phyloP scores from a whole-genome alignment of 257 asterid species.

The Nicotiana paniculata region DNA sequence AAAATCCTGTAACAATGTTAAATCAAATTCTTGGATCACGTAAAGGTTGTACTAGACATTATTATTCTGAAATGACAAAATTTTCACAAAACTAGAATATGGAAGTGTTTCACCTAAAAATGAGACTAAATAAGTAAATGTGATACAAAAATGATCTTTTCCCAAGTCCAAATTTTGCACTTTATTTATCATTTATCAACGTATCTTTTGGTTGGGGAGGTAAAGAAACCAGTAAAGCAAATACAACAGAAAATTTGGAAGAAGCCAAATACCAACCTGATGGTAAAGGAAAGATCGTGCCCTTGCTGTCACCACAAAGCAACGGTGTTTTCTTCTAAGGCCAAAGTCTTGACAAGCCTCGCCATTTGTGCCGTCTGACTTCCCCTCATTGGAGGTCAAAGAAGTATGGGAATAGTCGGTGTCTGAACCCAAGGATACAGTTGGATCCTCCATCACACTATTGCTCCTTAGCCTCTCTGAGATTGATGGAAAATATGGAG shows the following conservation, averaged over 20 bases:
- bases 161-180: neutral
- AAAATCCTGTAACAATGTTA: neutral
- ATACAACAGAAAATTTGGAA: neutral
- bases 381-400: slow-evolving; percentile 24
- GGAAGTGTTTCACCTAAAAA: neutral
- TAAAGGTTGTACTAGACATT: neutral
- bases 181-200: neutral
- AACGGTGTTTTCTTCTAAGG: slow-evolving; percentile 55
- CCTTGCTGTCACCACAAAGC: slow-evolving; percentile 84
- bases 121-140: neutral
- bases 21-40: neutral
- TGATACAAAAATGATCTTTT: neutral
- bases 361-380: slow-evolving; percentile 17
- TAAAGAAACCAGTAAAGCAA: neutral
- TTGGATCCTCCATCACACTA: slow-evolving; percentile 19
- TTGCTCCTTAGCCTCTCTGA: slow-evolving; percentile 43
- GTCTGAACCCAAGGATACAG: slow-evolving; percentile 29
- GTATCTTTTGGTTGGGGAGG: neutral
- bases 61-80: neutral
- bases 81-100: neutral
- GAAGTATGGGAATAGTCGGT: slow-evolving; percentile 19
- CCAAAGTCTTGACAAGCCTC: slow-evolving; percentile 54
- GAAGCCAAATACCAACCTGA: slow-evolving; percentile 50
- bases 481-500: slow-evolving; percentile 61
- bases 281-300: slow-evolving; percentile 90